Percentiles rank a stretch among this genome's conserved stretches.
Evolutionary conservation across 139 green algal genomes (phyloP).

Genomic region (Tetraselmis chui): DNA sequence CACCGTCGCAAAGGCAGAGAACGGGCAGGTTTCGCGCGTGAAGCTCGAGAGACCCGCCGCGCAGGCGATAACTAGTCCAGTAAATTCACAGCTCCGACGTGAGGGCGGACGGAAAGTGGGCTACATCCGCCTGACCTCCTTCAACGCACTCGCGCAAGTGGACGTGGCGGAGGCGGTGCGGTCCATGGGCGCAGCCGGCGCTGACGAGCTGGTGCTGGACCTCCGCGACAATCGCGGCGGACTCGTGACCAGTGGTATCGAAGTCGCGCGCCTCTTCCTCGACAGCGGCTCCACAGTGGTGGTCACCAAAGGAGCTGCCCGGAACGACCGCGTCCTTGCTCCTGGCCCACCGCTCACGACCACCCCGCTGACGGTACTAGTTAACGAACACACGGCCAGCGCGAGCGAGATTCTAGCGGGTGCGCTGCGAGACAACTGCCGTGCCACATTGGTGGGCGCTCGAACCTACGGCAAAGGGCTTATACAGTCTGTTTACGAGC

Average conservation of each 20-base stretch:
- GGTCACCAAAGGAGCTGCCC: constrained; percentile 40
- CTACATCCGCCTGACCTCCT: constrained; percentile 54
- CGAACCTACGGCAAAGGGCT: constrained; percentile 93
- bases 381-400: constrained; percentile 80
- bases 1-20: constrained; percentile 18
- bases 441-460: constrained; percentile 75
- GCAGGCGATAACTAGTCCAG: background rate
- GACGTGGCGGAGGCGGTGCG: constrained; percentile 59
- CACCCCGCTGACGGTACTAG: constrained; percentile 61
- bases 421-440: constrained; percentile 92
- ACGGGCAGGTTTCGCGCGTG: constrained; percentile 23
- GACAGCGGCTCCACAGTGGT: constrained; percentile 54
- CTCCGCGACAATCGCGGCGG: constrained; percentile 89
- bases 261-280: constrained; percentile 84
- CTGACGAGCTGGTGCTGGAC: constrained; percentile 75
- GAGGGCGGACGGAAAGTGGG: constrained; percentile 27
- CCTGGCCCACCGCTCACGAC: constrained; percentile 21
- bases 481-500: constrained; percentile 94
- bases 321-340: constrained; percentile 1
- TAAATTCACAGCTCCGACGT: background rate
- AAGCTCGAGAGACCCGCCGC: background rate
- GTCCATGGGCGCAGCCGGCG: constrained; percentile 24
- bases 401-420: constrained; percentile 84
- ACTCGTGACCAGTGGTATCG: constrained; percentile 82
- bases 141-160: constrained; percentile 69